Percentiles rank a stretch among this genome's conserved stretches.
These are phyloP conservation scores for Daldinia bambusicola DNA, from an alignment of 495 filamentous ascomycete species.

Conservation along the genomic window DNA sequence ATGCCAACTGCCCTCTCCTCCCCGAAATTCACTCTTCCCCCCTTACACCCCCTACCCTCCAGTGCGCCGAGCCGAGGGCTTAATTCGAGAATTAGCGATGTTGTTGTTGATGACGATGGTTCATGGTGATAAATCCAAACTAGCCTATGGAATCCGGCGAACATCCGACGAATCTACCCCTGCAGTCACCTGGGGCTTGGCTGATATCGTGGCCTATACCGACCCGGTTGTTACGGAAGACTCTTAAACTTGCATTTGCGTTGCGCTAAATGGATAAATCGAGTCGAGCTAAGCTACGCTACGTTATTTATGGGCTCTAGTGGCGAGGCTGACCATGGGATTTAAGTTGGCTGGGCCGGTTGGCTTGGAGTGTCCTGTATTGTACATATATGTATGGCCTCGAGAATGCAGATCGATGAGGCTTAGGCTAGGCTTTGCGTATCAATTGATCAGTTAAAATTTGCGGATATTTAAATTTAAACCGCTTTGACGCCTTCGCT, in stretches of 20 bases:
- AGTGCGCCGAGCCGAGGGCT: constrained; percentile 1
- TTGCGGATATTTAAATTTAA: constrained; percentile 7
- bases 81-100: constrained; percentile 11
- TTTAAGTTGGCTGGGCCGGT: constrained; percentile 15
- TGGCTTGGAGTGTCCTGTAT: constrained; percentile 3
- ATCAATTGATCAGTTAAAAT: background rate
- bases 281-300: constrained; percentile 26
- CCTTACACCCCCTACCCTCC: background rate
- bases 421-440: background rate
- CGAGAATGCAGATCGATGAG: constrained; percentile 14
- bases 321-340: background rate
- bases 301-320: background rate
- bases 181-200: background rate
- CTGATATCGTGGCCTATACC: background rate
- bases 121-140: background rate
- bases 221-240: background rate
- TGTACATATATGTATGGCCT: background rate
- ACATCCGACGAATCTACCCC: constrained; percentile 4
- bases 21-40: background rate
- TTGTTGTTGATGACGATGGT: background rate
- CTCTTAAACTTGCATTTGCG: constrained; percentile 15
- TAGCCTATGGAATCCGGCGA: constrained; percentile 2
- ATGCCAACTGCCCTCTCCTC: constrained; percentile 11
- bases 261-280: constrained; percentile 26
- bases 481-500: background rate